phyloP scores from a whole-genome alignment of 352 stramenopile genomes.

The Pythium insidiosum region DNA sequence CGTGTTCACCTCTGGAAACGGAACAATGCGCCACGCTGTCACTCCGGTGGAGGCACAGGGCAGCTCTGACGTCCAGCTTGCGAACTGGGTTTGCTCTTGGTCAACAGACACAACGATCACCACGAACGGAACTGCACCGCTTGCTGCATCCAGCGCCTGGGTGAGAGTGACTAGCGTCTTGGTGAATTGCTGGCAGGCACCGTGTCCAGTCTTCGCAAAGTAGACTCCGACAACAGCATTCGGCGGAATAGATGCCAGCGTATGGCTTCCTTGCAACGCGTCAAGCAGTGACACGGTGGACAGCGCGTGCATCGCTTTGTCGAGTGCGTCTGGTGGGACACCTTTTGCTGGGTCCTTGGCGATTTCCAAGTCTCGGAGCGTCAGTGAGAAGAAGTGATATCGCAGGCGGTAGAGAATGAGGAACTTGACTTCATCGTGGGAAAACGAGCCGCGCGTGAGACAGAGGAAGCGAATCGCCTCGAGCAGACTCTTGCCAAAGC shows the following conservation, averaged over 20 bases:
- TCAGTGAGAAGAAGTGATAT: slow-evolving; percentile 53
- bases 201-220: slow-evolving; percentile 44
- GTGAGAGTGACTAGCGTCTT: slow-evolving; percentile 43
- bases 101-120: slow-evolving; percentile 78
- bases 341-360: slow-evolving; percentile 44
- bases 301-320: slow-evolving; percentile 49
- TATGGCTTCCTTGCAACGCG: slow-evolving; percentile 63
- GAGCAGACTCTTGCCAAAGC: slow-evolving; percentile 78
- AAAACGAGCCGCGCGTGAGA: slow-evolving; percentile 44
- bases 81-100: slow-evolving; percentile 48
- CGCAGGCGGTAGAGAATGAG: slow-evolving; percentile 56
- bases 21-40: slow-evolving; percentile 71
- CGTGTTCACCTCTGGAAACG: slow-evolving; percentile 61
- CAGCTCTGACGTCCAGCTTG: slow-evolving; percentile 41
- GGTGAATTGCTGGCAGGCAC: slow-evolving; percentile 41
- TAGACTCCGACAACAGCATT: slow-evolving; percentile 70
- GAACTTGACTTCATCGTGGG: slow-evolving; percentile 56
- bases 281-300: slow-evolving; percentile 61
- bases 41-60: too few relatives aligned
- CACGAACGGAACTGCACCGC: slow-evolving; percentile 46
- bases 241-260: slow-evolving; percentile 33
- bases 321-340: slow-evolving; percentile 32
- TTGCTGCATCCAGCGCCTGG: slow-evolving; percentile 23
- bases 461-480: slow-evolving; percentile 72
- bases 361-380: slow-evolving; percentile 45